Base-by-base conservation (phyloP, 2,329 filamentous ascomycete genomes). In the Aphanoascus verrucosus region DNA sequence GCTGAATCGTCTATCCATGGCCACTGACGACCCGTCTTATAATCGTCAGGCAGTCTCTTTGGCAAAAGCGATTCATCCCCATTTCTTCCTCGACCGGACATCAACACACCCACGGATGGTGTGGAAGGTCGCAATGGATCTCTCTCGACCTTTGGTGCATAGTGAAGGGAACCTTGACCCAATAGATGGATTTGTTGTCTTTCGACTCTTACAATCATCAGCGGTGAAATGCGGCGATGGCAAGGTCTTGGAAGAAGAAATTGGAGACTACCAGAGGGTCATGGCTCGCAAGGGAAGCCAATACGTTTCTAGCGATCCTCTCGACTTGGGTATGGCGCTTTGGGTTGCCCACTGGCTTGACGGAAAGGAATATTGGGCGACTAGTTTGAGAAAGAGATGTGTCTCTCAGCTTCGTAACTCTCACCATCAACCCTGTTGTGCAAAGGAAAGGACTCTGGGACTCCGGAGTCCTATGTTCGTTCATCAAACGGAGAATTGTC, bases 321-420 rank as follows among this genome's bases (percentile, higher is more conserved):
- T 81, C n/a, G 79, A 82, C 59, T 61, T 82, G 42, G 79, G 79
- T 0, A 81, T 82, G 79, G 75, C 77, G 1, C 60, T 82, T 23
- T 82, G 79, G 78, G 74, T 74, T 43, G 69, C 70, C 19, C 77
- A 80, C 56, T 77, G 79, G 64, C 72, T 74, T 55, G 63, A 63
- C 0, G 68, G 68, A 1, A 62, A 63, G 47, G 76, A 79, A 55
- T 62, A 65, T 1, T 81, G 77, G 78, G 75, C 77, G 1, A 59
- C 59, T 2, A 58, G 62, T 3, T 60, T 79, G 49, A 63, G 65
- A 3, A 57, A 47, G 9, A 61, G 62, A 60, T 71, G 67, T 43
- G 66, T 67, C 53, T 64, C 67, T 49, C 64, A 66, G 57, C 61
- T 70, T 52, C 67, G 69, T 72, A 59, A 60, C 50, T 14, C 53